Evolutionary conservation across 2,329 filamentous ascomycete species (phyloP), one percentile per base, ranked within the genome.

Genomic region (Neonectria ditissima): DNA sequence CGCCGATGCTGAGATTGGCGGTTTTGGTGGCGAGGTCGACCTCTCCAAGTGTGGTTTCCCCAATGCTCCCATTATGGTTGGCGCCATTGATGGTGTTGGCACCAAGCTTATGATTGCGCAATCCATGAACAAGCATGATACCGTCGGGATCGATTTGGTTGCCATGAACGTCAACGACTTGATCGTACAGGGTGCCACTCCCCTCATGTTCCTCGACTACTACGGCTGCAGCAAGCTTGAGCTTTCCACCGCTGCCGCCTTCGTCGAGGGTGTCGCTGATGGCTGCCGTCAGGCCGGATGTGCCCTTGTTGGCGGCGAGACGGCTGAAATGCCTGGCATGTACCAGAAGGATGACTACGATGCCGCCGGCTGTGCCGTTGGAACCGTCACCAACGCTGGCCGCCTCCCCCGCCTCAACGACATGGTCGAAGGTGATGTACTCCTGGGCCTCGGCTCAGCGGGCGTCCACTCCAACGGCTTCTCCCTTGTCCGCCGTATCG

Each of bases 91-190:
- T 76, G 96, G 96, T 11, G 70, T 74, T 11, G 81, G 79, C 16
- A 77, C 81, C 16, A 74, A 74, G 3, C 79, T 78, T 16, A 76
- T 78, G 67, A 81, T 79, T 37, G 78, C 96, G 0, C 95, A 97
- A 77, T 88, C 89, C 13, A 92, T 97, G 82, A 87, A 89, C 72
- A 93, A 97, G 81, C 96, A 97, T 80, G 90, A 95, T 79, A 97
- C 94, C 3, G 95, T 99, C 11, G 96, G 96, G 65, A 94, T 99
- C 72, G 96, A 99, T 77, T 87, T 99, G 37, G 96, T 99, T 4
- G 96, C 96, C 70, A 98, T 98, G 95, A 98, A 97, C 79, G 96
- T 98, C 76, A 99, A 99, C 79, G 96, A 99, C 75, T 86, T 99
- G 0, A 91, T 99, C 55, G 96, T 98, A 9, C 94, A 98, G 82